Base-by-base conservation (phyloP, 108 stramenopile genomes). In the Skeletonema potamos region DNA sequence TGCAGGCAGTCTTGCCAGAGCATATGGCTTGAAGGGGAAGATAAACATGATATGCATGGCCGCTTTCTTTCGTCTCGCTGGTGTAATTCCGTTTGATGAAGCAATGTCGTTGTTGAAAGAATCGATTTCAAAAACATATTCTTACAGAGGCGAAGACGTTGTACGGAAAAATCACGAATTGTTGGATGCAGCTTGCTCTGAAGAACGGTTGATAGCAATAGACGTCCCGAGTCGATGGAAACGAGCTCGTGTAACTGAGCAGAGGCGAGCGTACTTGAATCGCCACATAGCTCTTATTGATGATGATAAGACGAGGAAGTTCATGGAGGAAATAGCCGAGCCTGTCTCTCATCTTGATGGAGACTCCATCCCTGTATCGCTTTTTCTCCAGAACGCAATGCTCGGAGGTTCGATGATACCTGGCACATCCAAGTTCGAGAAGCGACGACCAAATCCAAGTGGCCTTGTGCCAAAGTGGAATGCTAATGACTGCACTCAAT, bases 21-120 rank as follows among this genome's bases (percentile, higher is more conserved):
- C 81, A 34, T 83, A 58, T 51, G 86, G 86, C 0, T 70, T 87
- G 28, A 82, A 82, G 26, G 86, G 86, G 2, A 79, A 78, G 28
- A 87, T 87, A 72, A 87, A 87, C 39, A 85, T 87, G 73, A 85
- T 87, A 30, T 87, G 86, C 44, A 74, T 82, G 74, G 66, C 64
- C 18, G 82, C 65, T 12, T 87, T 87, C 74, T 87, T 87, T 62
- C 77, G 82, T 18, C 54, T 87, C 5, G 74, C 83, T 32, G 78
- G 82, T 34, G 86, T 87, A 13, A 41, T 87, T 6, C 86, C 86
- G 24, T 41, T 87, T 43, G 67, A 85, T 4, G 75, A 83, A 10
- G 82, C 86, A 20, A 67, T 87, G 22, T 60, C 64, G 2, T 65
- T 87, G 3, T 62, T 87, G 30, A 82, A 78, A 54, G 68, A 77